Percentiles rank a stretch among this genome's conserved stretches.
Evolutionary conservation across 169 alveolate species (phyloP).

Genomic region (Eimeria necatrix): DNA sequence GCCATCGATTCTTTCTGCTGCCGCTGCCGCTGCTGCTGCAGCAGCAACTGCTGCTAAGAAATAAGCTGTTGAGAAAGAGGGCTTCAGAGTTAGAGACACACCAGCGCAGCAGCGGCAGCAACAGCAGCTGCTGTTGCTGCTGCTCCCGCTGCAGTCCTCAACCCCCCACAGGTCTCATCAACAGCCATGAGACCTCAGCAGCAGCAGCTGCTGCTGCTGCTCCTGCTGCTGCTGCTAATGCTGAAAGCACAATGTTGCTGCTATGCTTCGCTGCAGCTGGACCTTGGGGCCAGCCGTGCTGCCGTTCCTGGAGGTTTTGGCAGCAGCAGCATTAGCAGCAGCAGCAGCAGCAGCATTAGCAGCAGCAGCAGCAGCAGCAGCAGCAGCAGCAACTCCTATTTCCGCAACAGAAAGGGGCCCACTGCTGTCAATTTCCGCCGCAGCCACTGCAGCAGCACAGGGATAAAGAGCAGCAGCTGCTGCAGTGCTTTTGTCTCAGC

Average conservation of each 20-base stretch:
- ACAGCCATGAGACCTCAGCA: neutral
- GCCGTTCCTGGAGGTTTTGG: neutral
- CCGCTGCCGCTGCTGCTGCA: neutral
- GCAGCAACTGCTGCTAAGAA: slow-evolving; percentile 17
- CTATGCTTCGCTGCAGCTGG: neutral
- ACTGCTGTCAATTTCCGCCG: too few species aligned
- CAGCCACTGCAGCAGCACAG: too few species aligned
- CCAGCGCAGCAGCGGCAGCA: too few species aligned
- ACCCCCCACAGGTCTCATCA: neutral
- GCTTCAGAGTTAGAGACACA: too few species aligned
- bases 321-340: too few species aligned
- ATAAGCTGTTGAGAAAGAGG: too few species aligned
- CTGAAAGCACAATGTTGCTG: neutral
- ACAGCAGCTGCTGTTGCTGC: neutral
- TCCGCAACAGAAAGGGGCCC: too few species aligned
- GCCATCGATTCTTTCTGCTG: neutral
- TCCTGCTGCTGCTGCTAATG: neutral
- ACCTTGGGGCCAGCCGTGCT: neutral
- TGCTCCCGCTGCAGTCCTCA: neutral
- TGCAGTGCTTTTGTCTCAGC: too few species aligned
- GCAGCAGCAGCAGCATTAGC: too few species aligned
- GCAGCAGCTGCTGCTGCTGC: neutral
- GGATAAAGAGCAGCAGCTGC: too few species aligned
- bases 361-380: too few species aligned
- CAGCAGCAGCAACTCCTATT: too few species aligned